Evolutionary conservation across 495 filamentous ascomycete genomes (phyloP).

Genomic region (Aspergillus bridgeri): DNA sequence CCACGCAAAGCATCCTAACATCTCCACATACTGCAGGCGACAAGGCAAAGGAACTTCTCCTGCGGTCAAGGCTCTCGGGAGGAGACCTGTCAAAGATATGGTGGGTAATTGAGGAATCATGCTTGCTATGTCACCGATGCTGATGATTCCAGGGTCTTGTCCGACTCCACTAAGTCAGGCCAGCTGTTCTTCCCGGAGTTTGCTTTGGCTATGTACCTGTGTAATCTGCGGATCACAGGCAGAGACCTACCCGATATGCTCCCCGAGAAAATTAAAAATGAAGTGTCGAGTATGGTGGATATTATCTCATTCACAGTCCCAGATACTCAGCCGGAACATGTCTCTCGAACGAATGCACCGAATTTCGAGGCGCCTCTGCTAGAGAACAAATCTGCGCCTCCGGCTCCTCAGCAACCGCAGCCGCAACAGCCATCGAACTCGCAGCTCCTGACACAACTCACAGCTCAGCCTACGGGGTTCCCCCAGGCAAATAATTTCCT

Average conservation of each 20-base stretch:
- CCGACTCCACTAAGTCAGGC: conserved; percentile 94
- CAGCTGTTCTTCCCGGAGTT: conserved; percentile 98
- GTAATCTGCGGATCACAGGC: conserved; percentile 86
- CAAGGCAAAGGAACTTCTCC: conserved; percentile 80
- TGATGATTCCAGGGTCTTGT: conserved; percentile 65
- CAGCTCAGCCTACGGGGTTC: conserved; percentile 63
- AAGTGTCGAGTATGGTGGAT: conserved; percentile 99
- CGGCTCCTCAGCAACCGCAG: conserved; percentile 81
- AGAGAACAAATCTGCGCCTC: conserved; percentile 61
- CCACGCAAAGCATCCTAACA: conserved; percentile 19
- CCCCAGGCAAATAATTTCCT: conserved; percentile 59
- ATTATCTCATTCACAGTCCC: conserved; percentile 94
- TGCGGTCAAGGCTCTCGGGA: conserved; percentile 83
- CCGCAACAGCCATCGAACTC: conserved; percentile 73
- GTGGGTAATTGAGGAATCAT: conserved; percentile 38
- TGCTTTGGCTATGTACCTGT: conserved; percentile 97
- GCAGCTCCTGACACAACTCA: conserved; percentile 72
- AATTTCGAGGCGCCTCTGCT: conserved; percentile 66
- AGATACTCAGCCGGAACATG: conserved; percentile 61
- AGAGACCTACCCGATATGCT: conserved; percentile 71
- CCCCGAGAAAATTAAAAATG: conserved; percentile 86
- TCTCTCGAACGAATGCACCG: conserved; percentile 65
- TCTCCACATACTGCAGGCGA: conserved; percentile 49
- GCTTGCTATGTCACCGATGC: neutral
- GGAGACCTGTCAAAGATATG: conserved; percentile 83